These are phyloP conservation scores for Sesbania bispinosa DNA, from an alignment of 306 rosid species.

Conservation along the genomic window DNA sequence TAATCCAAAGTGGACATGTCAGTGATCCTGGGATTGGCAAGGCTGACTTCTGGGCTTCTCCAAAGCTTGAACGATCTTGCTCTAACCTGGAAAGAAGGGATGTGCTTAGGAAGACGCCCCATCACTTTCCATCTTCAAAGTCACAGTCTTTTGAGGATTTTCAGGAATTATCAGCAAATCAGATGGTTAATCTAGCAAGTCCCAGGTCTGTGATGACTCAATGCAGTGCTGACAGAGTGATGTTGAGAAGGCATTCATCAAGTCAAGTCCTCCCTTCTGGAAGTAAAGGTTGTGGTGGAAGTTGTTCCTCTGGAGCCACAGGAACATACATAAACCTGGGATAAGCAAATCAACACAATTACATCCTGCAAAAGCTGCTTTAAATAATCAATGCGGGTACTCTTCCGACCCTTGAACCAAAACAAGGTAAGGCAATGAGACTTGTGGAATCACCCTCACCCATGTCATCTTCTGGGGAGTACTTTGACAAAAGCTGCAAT, in stretches of 20 bases:
- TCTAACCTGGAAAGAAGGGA: slow-evolving; percentile 79
- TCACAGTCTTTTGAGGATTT: slow-evolving; percentile 54
- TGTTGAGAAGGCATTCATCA: slow-evolving; percentile 80
- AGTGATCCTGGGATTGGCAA: slow-evolving; percentile 84
- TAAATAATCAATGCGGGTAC: slow-evolving; percentile 73
- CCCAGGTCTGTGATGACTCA: slow-evolving; percentile 64
- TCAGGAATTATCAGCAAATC: slow-evolving; percentile 50
- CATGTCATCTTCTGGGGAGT: slow-evolving; percentile 48
- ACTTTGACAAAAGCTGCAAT: slow-evolving; percentile 26
- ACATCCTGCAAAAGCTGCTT: slow-evolving; percentile 23
- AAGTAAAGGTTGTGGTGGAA: slow-evolving; percentile 90
- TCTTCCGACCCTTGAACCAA: slow-evolving; percentile 83
- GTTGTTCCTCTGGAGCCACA: slow-evolving; percentile 95
- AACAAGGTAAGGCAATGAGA: slow-evolving; percentile 32
- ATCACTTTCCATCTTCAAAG: slow-evolving; percentile 45
- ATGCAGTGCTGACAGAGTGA: slow-evolving; percentile 83
- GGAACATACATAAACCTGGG: slow-evolving; percentile 62
- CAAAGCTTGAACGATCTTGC: slow-evolving; percentile 75
- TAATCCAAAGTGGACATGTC: slow-evolving; percentile 65
- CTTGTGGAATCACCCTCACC: slow-evolving; percentile 60
- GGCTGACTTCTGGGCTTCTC: slow-evolving; percentile 57
- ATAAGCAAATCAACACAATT: slow-evolving; percentile 29
- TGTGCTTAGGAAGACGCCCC: slow-evolving; percentile 37
- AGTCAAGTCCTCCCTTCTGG: slow-evolving; percentile 97
- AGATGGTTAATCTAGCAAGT: slow-evolving; percentile 49